Evolutionary conservation across 1,139 yeast species (phyloP).

Genomic region (Suhomyces yuchorum): DNA sequence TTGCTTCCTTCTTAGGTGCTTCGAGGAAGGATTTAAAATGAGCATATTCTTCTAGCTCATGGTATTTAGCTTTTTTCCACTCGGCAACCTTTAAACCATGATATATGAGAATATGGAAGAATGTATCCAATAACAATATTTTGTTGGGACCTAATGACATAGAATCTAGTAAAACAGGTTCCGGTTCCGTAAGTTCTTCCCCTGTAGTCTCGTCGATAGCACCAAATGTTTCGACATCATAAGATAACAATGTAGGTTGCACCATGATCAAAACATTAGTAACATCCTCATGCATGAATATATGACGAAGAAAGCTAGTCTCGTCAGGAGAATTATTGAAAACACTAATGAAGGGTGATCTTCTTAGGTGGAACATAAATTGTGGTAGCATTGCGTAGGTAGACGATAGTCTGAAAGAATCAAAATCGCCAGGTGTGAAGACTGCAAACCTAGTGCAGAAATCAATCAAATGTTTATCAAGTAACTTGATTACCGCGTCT

Average conservation of each 20-base stretch:
- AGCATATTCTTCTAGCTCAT: constrained; percentile 63
- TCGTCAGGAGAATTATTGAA: constrained; percentile 83
- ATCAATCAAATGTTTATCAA: constrained; percentile 82
- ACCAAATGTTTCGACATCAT: constrained; percentile 56
- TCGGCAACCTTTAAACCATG: constrained; percentile 71
- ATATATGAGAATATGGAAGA: constrained; percentile 69
- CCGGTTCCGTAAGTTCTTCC: constrained; percentile 37
- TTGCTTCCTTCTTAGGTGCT: constrained; percentile 68
- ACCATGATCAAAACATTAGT: constrained; percentile 70
- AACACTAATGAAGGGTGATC: constrained; percentile 69
- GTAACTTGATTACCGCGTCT: constrained; percentile 64
- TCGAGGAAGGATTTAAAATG: constrained; percentile 63
- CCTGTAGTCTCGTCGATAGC: constrained; percentile 46
- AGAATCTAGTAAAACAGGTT: constrained; percentile 71
- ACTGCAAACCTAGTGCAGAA: constrained; percentile 88
- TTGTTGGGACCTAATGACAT: constrained; percentile 62
- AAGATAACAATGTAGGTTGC: constrained; percentile 71
- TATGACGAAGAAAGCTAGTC: constrained; percentile 67
- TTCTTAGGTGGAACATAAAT: constrained; percentile 68
- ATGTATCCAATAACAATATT: constrained; percentile 68
- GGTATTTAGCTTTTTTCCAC: constrained; percentile 71
- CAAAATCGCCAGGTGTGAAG: constrained; percentile 73
- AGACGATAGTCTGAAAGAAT: constrained; percentile 75
- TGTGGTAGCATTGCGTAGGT: constrained; percentile 79
- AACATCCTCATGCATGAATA: constrained; percentile 67